Conservation (phyloP, 1,139 yeast genomes). For the Diutina mesorugosa region DNA sequence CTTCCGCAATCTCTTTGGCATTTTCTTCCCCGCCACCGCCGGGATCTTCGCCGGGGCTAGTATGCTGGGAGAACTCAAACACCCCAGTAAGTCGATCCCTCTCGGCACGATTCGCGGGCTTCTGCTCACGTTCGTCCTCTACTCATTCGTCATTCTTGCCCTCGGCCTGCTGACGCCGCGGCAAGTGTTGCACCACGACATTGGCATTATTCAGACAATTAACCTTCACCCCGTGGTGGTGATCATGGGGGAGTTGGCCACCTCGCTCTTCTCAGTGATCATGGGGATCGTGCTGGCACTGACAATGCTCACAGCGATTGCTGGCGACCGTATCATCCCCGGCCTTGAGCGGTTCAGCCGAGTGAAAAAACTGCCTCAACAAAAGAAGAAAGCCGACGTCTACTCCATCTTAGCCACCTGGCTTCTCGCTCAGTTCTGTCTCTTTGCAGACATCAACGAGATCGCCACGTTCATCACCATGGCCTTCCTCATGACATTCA, state of each 20-base stretch:
- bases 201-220: conserved; percentile 74
- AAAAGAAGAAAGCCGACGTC: conserved; percentile 44
- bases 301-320: conserved; percentile 76
- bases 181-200: conserved; percentile 57
- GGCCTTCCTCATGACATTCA: conserved; percentile 94
- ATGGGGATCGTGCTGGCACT: conserved; percentile 96
- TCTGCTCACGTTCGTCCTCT: conserved; percentile 58
- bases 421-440: conserved; percentile 67
- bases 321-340: conserved; percentile 77
- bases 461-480: conserved; percentile 92
- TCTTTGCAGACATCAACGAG: conserved; percentile 82
- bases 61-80: conserved; percentile 89
- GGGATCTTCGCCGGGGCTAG: conserved; percentile 99
- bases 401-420: conserved; percentile 54
- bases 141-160: conserved; percentile 62
- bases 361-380: conserved; percentile 22
- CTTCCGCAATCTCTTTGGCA: conserved; percentile 78
- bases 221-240: conserved; percentile 59
- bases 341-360: conserved; percentile 51
- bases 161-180: conserved; percentile 77
- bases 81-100: conserved; percentile 83
- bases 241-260: conserved; percentile 79
- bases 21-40: conserved; percentile 95
- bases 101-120: conserved; percentile 81
- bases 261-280: conserved; percentile 81